Evolutionary conservation across 1,139 yeast genomes (phyloP).

Genomic region (Geotrichum armillariae): DNA sequence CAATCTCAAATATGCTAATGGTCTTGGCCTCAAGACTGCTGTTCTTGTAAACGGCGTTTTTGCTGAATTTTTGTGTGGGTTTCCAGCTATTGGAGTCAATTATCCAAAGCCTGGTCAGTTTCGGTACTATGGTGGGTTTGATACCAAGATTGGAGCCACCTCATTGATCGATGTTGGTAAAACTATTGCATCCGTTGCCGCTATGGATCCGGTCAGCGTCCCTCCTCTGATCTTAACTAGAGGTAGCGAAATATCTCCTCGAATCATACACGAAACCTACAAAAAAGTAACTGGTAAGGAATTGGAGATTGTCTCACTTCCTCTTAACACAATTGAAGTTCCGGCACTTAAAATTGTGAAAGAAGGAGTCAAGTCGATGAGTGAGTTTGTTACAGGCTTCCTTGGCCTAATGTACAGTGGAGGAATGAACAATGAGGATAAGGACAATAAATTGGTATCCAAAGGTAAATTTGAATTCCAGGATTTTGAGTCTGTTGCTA

Average conservation of each 20-base stretch:
- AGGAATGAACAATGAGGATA: background rate
- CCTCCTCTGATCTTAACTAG: constrained; percentile 50
- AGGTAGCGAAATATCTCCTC: constrained; percentile 45
- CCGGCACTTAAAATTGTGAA: constrained; percentile 12
- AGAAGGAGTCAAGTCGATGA: constrained; percentile 8
- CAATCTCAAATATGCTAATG: constrained; percentile 46
- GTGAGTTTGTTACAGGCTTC: background rate
- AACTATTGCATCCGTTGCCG: constrained; percentile 45
- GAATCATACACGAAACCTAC: constrained; percentile 45
- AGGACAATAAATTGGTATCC: constrained; percentile 14
- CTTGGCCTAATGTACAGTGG: constrained; percentile 4
- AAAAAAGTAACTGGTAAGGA: constrained; percentile 45
- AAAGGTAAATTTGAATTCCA: constrained; percentile 16
- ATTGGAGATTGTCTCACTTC: constrained; percentile 32
- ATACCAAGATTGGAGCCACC: constrained; percentile 41
- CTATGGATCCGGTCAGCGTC: constrained; percentile 43
- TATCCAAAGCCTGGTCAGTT: constrained; percentile 21
- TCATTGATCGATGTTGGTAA: constrained; percentile 51
- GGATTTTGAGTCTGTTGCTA: constrained; percentile 7
- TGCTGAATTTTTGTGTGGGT: constrained; percentile 35
- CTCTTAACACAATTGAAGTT: constrained; percentile 5
- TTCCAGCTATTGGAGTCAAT: constrained; percentile 40
- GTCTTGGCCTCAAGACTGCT: constrained; percentile 52
- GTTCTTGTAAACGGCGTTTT: constrained; percentile 50
- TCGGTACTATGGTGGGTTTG: constrained; percentile 43